Evolutionary conservation across 1,139 yeast species (phyloP), one percentile per base, ranked within the genome.

Genomic region (Suhomyces ambrosiae): DNA sequence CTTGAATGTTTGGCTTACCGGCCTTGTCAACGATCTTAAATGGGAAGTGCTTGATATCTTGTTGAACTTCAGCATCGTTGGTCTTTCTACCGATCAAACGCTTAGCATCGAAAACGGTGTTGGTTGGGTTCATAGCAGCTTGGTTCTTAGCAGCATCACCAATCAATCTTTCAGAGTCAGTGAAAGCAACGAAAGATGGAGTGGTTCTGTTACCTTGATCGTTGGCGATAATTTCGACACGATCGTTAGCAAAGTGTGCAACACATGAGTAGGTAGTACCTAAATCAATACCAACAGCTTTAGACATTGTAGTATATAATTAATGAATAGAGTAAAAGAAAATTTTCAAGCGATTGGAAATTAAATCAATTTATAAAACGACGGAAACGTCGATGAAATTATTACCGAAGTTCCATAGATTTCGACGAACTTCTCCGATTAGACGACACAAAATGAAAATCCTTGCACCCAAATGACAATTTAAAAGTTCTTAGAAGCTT

Each of bases 191-290:
- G 58, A 76, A 79, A 7, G 85, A 79, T 29, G 86, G 85, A 16
- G 86, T 80, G 35, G 84, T 80, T 72, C 85, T 75, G 68, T 79
- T 79, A 74, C 85, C 85, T 65, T 79, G 84, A 32, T 79, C 83
- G 53, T 80, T 80, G 45, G 85, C 85, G 53, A 80, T 79, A 58
- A 80, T 80, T 64, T 80, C 87, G 45, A 80, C 86, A 54, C 83
- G 71, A 56, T 82, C 88, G 54, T 82, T 82, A 43, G 84, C 67
- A 54, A 77, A 80, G 64, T 80, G 83, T 45, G 87, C 90, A 53
- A 83, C 90, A 79, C 90, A 83, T 38, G 90, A 83, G 71, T 83
- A 83, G 41, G 90, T 83, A 45, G 90, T 83, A 70, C 90, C 90
- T 74, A 83, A 82, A 73, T 83, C 90, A 68, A 83, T 83, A 68